A percentile compares a stretch with the other conserved stretches of the same genome.
Evolutionary conservation across 75 land plant genomes (phyloP).

Genomic region (Adiantum capillusveneris): DNA sequence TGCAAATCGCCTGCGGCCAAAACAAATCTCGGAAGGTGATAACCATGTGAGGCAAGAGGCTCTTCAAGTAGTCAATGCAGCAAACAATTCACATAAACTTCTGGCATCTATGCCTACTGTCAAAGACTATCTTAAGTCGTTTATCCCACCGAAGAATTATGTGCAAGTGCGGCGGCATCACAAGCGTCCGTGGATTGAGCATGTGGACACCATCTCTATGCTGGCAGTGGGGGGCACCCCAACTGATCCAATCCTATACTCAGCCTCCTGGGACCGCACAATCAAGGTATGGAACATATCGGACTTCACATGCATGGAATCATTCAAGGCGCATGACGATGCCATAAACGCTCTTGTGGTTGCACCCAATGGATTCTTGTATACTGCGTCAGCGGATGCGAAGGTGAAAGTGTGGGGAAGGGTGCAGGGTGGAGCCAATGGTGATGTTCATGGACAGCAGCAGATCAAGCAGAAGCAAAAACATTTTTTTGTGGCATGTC

Average conservation of each 20-base stretch:
- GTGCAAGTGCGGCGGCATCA: slow-evolving; percentile 65
- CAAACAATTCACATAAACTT: slow-evolving; percentile 5
- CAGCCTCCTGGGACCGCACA: slow-evolving; percentile 30
- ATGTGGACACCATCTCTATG: slow-evolving; percentile 70
- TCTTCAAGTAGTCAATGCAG: too few relatives aligned
- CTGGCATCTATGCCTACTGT: slow-evolving; percentile 59
- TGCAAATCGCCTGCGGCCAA: slow-evolving; percentile 19
- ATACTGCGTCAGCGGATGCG: slow-evolving; percentile 23
- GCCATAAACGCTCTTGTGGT: slow-evolving; percentile 27
- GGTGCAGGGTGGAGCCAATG: too few relatives aligned
- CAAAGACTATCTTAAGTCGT: slow-evolving; percentile 46
- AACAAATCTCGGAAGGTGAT: too few relatives aligned
- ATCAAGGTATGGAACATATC: slow-evolving; percentile 29
- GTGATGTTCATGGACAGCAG: too few relatives aligned
- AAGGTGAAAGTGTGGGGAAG: slow-evolving; percentile 24
- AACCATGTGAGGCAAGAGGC: too few relatives aligned
- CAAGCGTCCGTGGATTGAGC: slow-evolving; percentile 71
- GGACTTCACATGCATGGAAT: slow-evolving; percentile 30
- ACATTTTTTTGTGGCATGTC: too few relatives aligned
- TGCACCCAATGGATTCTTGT: slow-evolving; percentile 6
- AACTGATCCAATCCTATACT: slow-evolving; percentile 14
- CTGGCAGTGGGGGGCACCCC: slow-evolving; percentile 33
- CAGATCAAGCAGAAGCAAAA: too few relatives aligned
- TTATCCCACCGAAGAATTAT: slow-evolving; percentile 57
- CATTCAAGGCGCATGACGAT: slow-evolving; percentile 29